phyloP scores from a whole-genome alignment of 202 grass and related monocot genomes.

The Cymbopogon flexuosus region DNA sequence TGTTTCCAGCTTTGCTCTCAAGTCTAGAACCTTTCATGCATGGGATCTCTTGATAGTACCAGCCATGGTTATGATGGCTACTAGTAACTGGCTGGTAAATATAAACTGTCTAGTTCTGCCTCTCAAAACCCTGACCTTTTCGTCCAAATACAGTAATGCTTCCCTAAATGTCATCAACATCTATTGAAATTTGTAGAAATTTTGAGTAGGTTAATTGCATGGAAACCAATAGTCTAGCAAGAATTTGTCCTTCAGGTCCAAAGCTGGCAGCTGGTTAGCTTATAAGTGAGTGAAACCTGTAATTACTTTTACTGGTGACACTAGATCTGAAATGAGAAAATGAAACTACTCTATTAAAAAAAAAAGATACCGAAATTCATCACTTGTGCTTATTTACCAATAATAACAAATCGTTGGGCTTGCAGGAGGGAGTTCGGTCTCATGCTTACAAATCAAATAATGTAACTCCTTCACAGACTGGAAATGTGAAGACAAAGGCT shows the following conservation, averaged over 20 bases:
- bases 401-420: constrained; percentile 24
- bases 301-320: not conserved
- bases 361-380: not conserved
- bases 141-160: not conserved
- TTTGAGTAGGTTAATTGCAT: not conserved
- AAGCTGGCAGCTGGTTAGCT: not conserved
- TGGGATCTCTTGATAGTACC: not conserved
- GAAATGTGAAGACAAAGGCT: constrained; percentile 22
- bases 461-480: not conserved
- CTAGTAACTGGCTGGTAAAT: not conserved
- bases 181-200: not conserved
- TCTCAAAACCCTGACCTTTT: not conserved
- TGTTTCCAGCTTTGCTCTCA: constrained; percentile 11
- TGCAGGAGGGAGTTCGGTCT: constrained; percentile 17
- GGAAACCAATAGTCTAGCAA: not conserved
- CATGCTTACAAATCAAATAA: constrained; percentile 22
- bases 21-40: not conserved
- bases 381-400: not conserved
- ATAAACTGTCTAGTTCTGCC: not conserved
- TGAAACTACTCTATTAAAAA: not conserved
- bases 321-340: not conserved
- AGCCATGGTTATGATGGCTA: not conserved
- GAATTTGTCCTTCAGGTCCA: not conserved
- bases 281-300: not conserved
- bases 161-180: not conserved